phyloP scores from a whole-genome alignment of 345 rosid genomes.

The Eucalyptus melliodora region DNA sequence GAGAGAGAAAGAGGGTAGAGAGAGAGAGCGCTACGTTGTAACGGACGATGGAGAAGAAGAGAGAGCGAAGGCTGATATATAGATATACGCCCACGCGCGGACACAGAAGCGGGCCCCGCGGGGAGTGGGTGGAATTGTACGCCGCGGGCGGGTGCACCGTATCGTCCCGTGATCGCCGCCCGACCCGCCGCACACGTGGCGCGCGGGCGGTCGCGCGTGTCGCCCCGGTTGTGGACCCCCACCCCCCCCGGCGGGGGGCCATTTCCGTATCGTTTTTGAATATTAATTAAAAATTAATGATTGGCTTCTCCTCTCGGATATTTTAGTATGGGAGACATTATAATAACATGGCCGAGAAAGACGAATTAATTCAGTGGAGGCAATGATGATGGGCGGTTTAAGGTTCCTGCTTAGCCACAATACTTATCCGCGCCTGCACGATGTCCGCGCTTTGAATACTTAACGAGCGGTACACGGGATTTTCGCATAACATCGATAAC shows the following conservation, averaged over 20 bases:
- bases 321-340: not conserved
- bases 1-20: not conserved
- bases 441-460: not conserved
- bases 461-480: accelerated
- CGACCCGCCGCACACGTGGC: not conserved
- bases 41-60: not conserved
- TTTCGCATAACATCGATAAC: accelerated
- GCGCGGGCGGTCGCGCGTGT: not conserved
- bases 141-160: not conserved
- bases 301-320: not conserved
- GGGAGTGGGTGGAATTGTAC: not conserved
- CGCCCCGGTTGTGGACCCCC: not conserved
- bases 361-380: not conserved
- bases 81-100: not conserved
- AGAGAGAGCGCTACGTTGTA: not conserved
- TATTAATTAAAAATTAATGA: not conserved
- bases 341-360: not conserved
- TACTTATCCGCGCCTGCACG: not conserved
- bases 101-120: not conserved
- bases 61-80: not conserved
- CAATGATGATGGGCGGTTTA: not conserved
- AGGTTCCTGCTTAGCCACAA: not conserved
- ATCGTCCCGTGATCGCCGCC: not conserved
- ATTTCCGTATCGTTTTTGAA: not conserved
- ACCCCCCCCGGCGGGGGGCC: not conserved